These are phyloP conservation scores for Gentiana straminea DNA, from an alignment of 257 asterid genomes.

Conservation along the genomic window DNA sequence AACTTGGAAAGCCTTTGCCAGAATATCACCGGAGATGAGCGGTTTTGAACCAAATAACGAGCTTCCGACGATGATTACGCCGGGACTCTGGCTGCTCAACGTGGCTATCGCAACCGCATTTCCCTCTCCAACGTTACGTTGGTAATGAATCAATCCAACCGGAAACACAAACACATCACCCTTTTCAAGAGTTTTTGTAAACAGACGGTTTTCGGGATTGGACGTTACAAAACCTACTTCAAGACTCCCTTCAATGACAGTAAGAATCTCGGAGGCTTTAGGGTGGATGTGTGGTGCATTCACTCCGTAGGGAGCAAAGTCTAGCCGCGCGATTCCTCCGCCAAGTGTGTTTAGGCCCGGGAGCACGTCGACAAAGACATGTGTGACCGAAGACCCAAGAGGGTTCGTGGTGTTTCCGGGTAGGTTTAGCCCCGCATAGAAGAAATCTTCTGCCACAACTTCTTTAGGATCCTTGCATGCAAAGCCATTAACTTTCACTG, in stretches of 20 bases:
- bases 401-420: slow-evolving; percentile 24
- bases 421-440: slow-evolving; percentile 22
- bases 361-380: background rate
- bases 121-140: slow-evolving; percentile 2
- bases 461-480: slow-evolving; percentile 14
- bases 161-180: slow-evolving; percentile 7
- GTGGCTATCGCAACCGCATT: slow-evolving; percentile 8
- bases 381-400: slow-evolving; percentile 6
- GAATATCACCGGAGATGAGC: slow-evolving; percentile 5
- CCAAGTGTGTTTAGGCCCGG: slow-evolving; percentile 9
- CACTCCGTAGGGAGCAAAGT: background rate
- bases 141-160: slow-evolving; percentile 7
- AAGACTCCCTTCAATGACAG: slow-evolving; percentile 7
- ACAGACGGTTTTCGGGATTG: slow-evolving; percentile 5
- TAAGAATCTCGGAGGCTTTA: slow-evolving; percentile 7
- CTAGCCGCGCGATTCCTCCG: background rate
- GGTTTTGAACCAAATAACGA: slow-evolving; percentile 7
- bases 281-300: slow-evolving; percentile 9
- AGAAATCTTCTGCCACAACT: slow-evolving; percentile 6
- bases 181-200: slow-evolving; percentile 5
- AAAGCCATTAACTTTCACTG: background rate
- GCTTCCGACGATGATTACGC: background rate
- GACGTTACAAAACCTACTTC: slow-evolving; percentile 13
- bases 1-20: slow-evolving; percentile 9
- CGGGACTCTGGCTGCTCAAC: slow-evolving; percentile 8